Evolutionary conservation across 768 basidiomycete species (phyloP).

Genomic region (Asterophora lycoperdoides): DNA sequence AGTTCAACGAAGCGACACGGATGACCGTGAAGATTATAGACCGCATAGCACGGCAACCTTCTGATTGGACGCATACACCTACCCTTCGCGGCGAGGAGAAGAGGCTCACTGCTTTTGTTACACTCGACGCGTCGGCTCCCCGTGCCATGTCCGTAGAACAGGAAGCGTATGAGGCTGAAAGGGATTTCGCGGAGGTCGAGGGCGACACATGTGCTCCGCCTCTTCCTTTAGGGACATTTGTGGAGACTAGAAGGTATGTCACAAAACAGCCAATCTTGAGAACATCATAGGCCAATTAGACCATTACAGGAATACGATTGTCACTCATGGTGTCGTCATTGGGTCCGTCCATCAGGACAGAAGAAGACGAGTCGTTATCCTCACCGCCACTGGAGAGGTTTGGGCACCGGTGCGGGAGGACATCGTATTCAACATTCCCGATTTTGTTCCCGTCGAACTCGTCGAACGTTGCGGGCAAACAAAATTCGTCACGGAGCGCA

Average conservation of each 20-base stretch:
- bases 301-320: slow-evolving; percentile 27
- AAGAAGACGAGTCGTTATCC: slow-evolving; percentile 16
- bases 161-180: slow-evolving; percentile 11
- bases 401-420: slow-evolving; percentile 48
- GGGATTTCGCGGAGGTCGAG: slow-evolving; percentile 7
- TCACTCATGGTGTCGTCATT: slow-evolving; percentile 33
- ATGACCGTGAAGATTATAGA: slow-evolving; percentile 31
- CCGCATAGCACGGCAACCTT: slow-evolving; percentile 24
- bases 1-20: slow-evolving; percentile 13
- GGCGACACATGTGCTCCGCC: slow-evolving; percentile 17
- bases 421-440: slow-evolving; percentile 56
- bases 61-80: slow-evolving; percentile 34
- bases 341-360: slow-evolving; percentile 22
- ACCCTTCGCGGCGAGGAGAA: slow-evolving; percentile 37
- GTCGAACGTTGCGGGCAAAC: slow-evolving; percentile 43
- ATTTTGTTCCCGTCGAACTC: slow-evolving; percentile 44
- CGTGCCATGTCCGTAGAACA: slow-evolving; percentile 15
- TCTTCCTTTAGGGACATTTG: slow-evolving; percentile 42
- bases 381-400: slow-evolving; percentile 50
- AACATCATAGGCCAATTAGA: neutral
- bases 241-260: slow-evolving; percentile 48
- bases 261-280: neutral
- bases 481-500: slow-evolving; percentile 22
- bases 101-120: slow-evolving; percentile 23
- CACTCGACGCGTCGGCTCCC: slow-evolving; percentile 1